phyloP scores from a whole-genome alignment of 2,329 filamentous ascomycete genomes.

The Mycosphaerelloides madeirae region DNA sequence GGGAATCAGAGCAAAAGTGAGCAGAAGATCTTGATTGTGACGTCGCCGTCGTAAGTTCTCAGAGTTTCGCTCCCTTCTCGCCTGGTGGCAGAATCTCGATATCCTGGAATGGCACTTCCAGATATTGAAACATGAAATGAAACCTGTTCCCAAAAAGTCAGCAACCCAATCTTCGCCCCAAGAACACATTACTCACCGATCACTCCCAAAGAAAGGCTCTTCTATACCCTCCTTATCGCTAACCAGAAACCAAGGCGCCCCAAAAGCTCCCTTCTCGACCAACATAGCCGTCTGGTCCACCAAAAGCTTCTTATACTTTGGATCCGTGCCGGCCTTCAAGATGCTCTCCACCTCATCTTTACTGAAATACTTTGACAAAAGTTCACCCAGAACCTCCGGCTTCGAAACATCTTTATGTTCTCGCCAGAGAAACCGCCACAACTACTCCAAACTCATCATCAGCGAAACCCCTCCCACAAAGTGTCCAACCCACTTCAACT shows the following conservation, averaged over 20 bases:
- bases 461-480: no score
- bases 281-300: constrained; percentile 19
- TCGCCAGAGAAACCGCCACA: constrained; percentile 62
- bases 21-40: not conserved
- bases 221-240: constrained; percentile 53
- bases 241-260: constrained; percentile 71
- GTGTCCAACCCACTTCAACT: no score
- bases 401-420: constrained; percentile 56
- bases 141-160: constrained; percentile 35
- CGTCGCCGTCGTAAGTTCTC: not conserved
- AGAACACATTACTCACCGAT: constrained; percentile 35
- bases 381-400: constrained; percentile 48
- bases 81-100: constrained; percentile 14
- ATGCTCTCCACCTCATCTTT: constrained; percentile 45
- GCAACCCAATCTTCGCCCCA: not conserved
- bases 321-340: constrained; percentile 30
- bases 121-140: constrained; percentile 62
- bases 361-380: constrained; percentile 47
- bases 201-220: constrained; percentile 74
- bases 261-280: constrained; percentile 62
- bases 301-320: constrained; percentile 21
- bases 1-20: no score
- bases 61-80: not conserved
- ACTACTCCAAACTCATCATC: constrained; percentile 3
- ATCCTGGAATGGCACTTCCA: constrained; percentile 40